Conservation (phyloP, 2,329 filamentous ascomycete genomes). For the Pseudogymnoascus sp. region DNA sequence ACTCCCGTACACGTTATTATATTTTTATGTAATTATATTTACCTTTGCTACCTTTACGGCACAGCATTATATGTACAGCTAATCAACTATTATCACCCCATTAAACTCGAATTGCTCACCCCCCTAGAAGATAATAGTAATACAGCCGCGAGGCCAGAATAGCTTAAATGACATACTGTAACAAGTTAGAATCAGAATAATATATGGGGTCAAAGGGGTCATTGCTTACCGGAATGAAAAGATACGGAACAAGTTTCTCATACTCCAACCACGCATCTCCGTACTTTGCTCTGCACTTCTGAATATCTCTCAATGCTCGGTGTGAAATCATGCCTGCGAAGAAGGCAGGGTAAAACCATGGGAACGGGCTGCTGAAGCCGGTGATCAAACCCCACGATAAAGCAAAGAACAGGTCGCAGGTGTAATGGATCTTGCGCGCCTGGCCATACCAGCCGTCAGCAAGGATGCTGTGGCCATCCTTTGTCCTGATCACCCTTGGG, state of each 20-base stretch:
- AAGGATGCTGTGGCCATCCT: constrained; percentile 60
- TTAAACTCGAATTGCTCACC: background rate
- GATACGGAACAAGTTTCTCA: constrained; percentile 68
- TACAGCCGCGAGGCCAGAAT: background rate
- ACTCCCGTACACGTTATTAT: background rate
- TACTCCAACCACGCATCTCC: constrained; percentile 78
- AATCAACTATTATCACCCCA: background rate
- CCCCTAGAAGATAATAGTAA: background rate
- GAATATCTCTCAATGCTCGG: constrained; percentile 66
- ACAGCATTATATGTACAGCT: background rate
- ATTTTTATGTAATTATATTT: background rate
- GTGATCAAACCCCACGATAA: constrained; percentile 73
- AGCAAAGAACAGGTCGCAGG: constrained; percentile 72
- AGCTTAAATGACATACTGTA: constrained; percentile 11
- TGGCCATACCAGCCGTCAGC: constrained; percentile 80
- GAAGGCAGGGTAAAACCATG: constrained; percentile 84
- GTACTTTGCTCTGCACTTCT: constrained; percentile 69
- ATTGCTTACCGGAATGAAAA: constrained; percentile 64
- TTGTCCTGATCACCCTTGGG: constrained; percentile 67
- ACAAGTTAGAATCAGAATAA: background rate
- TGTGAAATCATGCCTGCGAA: constrained; percentile 75
- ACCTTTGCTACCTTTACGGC: background rate
- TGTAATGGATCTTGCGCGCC: constrained; percentile 75
- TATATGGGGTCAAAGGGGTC: background rate
- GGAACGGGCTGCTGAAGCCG: constrained; percentile 72